Percentiles rank a stretch among this genome's conserved stretches.
These are phyloP conservation scores for Polymyxa betae DNA, from an alignment of 208 protist species.

Conservation along the genomic window DNA sequence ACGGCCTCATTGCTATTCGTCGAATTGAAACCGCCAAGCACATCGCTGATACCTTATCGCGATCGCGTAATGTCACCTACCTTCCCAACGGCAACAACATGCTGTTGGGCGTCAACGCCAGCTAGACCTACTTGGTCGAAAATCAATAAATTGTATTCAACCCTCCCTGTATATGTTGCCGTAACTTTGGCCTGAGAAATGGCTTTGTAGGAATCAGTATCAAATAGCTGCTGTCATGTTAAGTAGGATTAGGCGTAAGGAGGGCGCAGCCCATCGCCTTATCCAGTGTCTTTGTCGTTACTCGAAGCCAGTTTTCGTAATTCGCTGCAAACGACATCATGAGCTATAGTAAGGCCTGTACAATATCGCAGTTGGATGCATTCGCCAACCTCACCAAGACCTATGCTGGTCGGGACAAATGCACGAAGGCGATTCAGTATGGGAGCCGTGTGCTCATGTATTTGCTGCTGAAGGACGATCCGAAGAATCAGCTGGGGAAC, in stretches of 20 bases:
- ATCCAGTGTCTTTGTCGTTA: too few relatives aligned
- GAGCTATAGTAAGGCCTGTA: slow-evolving; percentile 19
- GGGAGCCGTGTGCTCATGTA: slow-evolving; percentile 35
- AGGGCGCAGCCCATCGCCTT: too few relatives aligned
- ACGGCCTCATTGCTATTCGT: slow-evolving; percentile 84
- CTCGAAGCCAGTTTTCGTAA: too few relatives aligned
- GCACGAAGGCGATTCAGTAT: slow-evolving; percentile 36
- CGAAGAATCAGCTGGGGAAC: neutral
- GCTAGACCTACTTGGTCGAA: too few relatives aligned
- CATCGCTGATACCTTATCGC: slow-evolving; percentile 80
- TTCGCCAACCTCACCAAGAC: neutral
- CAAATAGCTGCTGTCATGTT: too few relatives aligned
- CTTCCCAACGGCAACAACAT: slow-evolving; percentile 65
- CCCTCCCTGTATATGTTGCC: too few relatives aligned
- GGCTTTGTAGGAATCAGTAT: too few relatives aligned
- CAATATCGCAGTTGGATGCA: neutral
- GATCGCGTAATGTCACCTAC: slow-evolving; percentile 75
- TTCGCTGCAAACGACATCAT: too few relatives aligned
- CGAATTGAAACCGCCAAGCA: slow-evolving; percentile 91
- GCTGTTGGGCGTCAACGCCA: slow-evolving; percentile 52
- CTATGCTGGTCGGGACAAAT: slow-evolving; percentile 34
- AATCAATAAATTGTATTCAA: too few relatives aligned
- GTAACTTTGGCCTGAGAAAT: too few relatives aligned
- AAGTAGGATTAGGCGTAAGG: too few relatives aligned
- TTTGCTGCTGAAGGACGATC: slow-evolving; percentile 37